Percentiles rank a stretch among this genome's conserved stretches.
Conservation (phyloP, 1,284 basidiomycete genomes). For the Ustilago vetiveriae region DNA sequence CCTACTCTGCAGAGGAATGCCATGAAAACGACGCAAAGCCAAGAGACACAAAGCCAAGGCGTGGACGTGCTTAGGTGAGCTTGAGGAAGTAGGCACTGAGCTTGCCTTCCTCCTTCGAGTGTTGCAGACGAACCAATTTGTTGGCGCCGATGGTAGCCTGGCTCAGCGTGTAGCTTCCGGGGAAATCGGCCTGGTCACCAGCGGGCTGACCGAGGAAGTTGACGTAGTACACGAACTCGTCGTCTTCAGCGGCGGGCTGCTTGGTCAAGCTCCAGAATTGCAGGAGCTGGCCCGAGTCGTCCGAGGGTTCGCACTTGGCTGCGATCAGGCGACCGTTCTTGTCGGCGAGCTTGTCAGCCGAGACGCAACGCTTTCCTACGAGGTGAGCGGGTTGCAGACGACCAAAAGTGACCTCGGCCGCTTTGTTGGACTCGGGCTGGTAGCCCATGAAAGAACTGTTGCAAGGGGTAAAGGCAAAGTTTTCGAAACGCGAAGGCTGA, state of each 20-base stretch:
- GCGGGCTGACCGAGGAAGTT: slow-evolving; percentile 41
- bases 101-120: slow-evolving; percentile 19
- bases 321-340: slow-evolving; percentile 26
- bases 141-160: slow-evolving; percentile 15
- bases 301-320: slow-evolving; percentile 31
- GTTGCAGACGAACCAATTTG: slow-evolving; percentile 33
- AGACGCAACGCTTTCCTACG: slow-evolving; percentile 41
- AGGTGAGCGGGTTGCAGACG: slow-evolving; percentile 45
- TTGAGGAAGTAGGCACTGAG: slow-evolving; percentile 40
- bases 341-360: slow-evolving; percentile 24
- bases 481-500: slow-evolving; percentile 23
- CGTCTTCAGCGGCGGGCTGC: slow-evolving; percentile 21
- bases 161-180: slow-evolving; percentile 26
- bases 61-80: slow-evolving; percentile 15
- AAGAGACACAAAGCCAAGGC: background rate
- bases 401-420: slow-evolving; percentile 38
- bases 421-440: slow-evolving; percentile 38
- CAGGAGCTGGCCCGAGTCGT: slow-evolving; percentile 47
- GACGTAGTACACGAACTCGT: slow-evolving; percentile 35
- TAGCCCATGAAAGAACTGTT: slow-evolving; percentile 38
- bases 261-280: slow-evolving; percentile 53
- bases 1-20: no score
- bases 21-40: no score
- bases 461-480: slow-evolving; percentile 45
- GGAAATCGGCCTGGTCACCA: slow-evolving; percentile 29